phyloP scores from a whole-genome alignment of 2,329 filamentous ascomycete genomes.

The Fusarium protoensiforme region DNA sequence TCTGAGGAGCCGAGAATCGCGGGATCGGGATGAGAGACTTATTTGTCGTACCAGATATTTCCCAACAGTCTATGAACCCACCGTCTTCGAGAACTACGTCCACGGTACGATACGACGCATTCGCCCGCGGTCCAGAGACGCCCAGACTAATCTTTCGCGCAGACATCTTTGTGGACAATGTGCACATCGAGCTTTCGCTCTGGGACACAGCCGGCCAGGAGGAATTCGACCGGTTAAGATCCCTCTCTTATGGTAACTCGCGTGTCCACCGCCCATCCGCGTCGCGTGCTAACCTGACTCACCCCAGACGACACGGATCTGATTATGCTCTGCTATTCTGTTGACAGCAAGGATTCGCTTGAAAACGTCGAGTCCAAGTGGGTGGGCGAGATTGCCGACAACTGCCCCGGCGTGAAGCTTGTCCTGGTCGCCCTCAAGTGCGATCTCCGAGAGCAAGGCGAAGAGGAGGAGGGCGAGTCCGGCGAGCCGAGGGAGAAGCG shows the following conservation, averaged over 20 bases:
- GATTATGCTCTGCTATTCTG: conserved; percentile 98
- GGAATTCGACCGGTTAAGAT: conserved; percentile 96
- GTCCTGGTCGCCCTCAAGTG: conserved; percentile 97
- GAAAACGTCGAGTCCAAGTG: conserved; percentile 99
- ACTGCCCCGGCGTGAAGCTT: conserved; percentile 94
- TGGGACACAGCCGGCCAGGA: conserved; percentile 99
- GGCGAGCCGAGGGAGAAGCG: conserved; percentile 66
- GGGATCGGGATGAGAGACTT: conserved; percentile 14
- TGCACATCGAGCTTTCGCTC: conserved; percentile 95
- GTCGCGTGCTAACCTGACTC: conserved; percentile 5
- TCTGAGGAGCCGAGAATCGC: conserved; percentile 26
- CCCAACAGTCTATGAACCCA: conserved; percentile 97
- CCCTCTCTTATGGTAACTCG: conserved; percentile 85
- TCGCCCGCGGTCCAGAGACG: not conserved
- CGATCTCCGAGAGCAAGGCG: conserved; percentile 84
- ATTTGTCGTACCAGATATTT: conserved; percentile 75
- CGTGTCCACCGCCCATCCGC: not conserved
- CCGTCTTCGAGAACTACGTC: conserved; percentile 99
- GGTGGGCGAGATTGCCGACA: conserved; percentile 97
- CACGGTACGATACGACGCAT: conserved; percentile 72
- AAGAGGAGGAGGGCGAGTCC: conserved; percentile 72
- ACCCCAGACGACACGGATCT: conserved; percentile 84
- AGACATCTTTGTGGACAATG: conserved; percentile 99
- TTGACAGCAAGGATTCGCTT: conserved; percentile 94
- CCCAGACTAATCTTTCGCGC: conserved; percentile 19